Evolutionary conservation across 2,329 filamentous ascomycete genomes (phyloP).

Genomic region (Cadophora sp.): DNA sequence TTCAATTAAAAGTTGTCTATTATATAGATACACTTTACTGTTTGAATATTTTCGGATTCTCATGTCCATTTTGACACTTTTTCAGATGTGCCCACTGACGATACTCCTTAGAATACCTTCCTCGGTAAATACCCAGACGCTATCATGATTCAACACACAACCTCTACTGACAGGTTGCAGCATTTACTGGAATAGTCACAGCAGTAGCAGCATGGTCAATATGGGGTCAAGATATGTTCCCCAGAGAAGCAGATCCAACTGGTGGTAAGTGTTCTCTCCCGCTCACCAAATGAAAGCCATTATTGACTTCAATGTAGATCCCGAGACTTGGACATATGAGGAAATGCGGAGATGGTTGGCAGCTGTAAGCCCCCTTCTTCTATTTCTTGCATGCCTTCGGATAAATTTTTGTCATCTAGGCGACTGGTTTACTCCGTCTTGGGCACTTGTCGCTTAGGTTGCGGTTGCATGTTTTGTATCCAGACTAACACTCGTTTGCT

Average conservation of each 20-base stretch:
- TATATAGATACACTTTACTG: too few relatives aligned
- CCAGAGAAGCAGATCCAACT: conserved; percentile 74
- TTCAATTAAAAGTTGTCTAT: background rate
- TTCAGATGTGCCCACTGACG: too few relatives aligned
- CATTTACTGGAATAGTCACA: conserved; percentile 82
- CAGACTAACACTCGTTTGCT: background rate
- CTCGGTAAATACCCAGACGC: conserved; percentile 58
- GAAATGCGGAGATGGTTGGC: conserved; percentile 84
- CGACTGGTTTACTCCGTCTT: background rate
- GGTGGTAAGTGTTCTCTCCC: conserved; percentile 58
- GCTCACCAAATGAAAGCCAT: background rate
- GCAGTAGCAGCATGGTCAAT: conserved; percentile 85
- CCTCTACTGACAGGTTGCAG: conserved; percentile 51
- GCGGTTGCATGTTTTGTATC: too few relatives aligned
- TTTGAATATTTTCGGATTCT: too few relatives aligned
- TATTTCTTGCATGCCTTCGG: background rate
- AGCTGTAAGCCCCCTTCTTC: conserved; percentile 60
- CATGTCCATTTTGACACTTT: background rate
- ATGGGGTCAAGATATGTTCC: conserved; percentile 84
- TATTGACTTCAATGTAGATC: conserved; percentile 53
- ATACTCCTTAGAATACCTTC: conserved; percentile 64
- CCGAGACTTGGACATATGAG: conserved; percentile 76
- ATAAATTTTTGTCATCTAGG: background rate
- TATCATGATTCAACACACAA: background rate
- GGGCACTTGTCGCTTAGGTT: too few relatives aligned